Percentiles rank a stretch among this genome's conserved stretches.
phyloP scores from a whole-genome alignment of 441 rosid species.

The Isatis lusitanica region DNA sequence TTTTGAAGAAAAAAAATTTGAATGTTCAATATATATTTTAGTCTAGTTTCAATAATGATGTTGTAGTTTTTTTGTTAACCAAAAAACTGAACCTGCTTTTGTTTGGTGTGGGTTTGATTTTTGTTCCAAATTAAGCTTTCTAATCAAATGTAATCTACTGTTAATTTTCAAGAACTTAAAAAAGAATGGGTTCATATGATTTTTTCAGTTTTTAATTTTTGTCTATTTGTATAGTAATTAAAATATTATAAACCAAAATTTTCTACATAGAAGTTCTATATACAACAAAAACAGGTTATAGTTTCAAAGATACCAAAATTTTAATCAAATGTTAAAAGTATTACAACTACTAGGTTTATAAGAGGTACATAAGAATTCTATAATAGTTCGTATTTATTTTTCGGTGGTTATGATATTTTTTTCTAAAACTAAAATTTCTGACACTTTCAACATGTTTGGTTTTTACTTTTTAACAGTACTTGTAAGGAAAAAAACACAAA shows the following conservation, averaged over 20 bases:
- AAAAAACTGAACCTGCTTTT: neutral
- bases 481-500: too few species aligned
- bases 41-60: neutral
- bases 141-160: neutral
- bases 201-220: neutral
- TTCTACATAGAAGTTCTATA: too few species aligned
- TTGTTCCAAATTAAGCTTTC: neutral
- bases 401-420: neutral
- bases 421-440: neutral
- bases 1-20: too few species aligned
- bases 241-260: too few species aligned
- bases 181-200: neutral
- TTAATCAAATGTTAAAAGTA: neutral
- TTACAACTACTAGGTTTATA: neutral
- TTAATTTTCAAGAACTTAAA: neutral
- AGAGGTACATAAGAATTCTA: neutral
- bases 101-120: neutral
- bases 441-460: neutral
- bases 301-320: neutral
- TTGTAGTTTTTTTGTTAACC: too few species aligned
- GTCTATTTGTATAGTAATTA: neutral
- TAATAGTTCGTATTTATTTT: neutral
- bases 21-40: neutral
- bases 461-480: too few species aligned
- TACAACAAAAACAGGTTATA: too few species aligned